phyloP scores from a whole-genome alignment of 805 yeast species.

The Candida piceae region DNA sequence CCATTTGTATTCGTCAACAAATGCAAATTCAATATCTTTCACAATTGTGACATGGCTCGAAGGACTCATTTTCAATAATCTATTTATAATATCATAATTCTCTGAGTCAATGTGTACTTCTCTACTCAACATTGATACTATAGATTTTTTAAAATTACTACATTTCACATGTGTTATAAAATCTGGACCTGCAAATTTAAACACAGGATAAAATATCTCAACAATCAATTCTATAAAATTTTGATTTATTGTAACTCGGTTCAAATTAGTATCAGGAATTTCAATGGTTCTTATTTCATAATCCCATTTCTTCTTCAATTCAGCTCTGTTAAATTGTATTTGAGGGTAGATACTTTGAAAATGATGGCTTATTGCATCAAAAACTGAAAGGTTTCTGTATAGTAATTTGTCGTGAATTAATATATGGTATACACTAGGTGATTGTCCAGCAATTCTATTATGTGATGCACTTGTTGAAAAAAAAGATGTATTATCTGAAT shows the following conservation, averaged over 20 bases:
- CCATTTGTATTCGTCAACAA: slow-evolving; percentile 6
- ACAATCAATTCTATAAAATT: slow-evolving; percentile 17
- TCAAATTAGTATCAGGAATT: not conserved
- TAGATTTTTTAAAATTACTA: not conserved
- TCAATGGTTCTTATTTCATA: slow-evolving; percentile 11
- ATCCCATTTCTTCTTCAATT: slow-evolving; percentile 14
- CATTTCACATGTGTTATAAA: slow-evolving; percentile 1
- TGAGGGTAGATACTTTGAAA: slow-evolving; percentile 9
- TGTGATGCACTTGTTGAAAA: too few relatives aligned
- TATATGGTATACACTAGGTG: slow-evolving; percentile 17
- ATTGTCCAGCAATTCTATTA: too few relatives aligned
- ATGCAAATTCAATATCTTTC: slow-evolving; percentile 20
- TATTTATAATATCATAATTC: slow-evolving; percentile 7
- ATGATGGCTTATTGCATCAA: slow-evolving; percentile 12
- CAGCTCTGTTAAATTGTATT: not conserved
- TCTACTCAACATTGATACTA: not conserved
- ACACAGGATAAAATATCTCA: slow-evolving; percentile 16
- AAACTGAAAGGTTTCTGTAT: slow-evolving; percentile 13
- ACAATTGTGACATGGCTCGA: slow-evolving; percentile 17
- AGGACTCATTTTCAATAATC: slow-evolving; percentile 9
- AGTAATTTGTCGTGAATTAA: slow-evolving; percentile 25
- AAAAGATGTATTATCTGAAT: too few relatives aligned
- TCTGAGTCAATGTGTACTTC: too few relatives aligned
- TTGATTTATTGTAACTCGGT: slow-evolving; percentile 3
- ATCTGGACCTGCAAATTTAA: slow-evolving; percentile 2